Base-by-base conservation (phyloP, 2,329 filamentous ascomycete species). In the Gnomoniopsis smithogilvyi region DNA sequence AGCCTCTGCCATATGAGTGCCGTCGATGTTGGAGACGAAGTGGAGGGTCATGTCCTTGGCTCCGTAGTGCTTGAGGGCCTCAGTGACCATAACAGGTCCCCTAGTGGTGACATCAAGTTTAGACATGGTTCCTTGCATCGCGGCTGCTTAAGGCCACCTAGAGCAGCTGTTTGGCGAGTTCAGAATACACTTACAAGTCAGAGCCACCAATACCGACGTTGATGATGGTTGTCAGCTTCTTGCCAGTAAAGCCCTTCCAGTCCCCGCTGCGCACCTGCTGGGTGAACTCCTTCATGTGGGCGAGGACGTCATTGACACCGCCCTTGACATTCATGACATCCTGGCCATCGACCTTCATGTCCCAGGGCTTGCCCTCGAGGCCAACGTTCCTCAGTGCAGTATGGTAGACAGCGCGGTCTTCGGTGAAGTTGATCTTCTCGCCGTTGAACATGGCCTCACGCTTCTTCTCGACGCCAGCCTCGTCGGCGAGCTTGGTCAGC, bases 1-100 rank as follows among this genome's bases (percentile, higher is more conserved):
- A 53, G 95, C 93, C 80, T 99, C 95, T 51, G 92, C 91, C 74
- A 98, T 92, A 80, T 99, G 95, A 57, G 95, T 99, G 67, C 95
- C 95, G 73, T 99, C 95, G 72, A 99, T 98, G 84, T 99, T 99
- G 80, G 94, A 98, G 67, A 99, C 95, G 70, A 99, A 99, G 84
- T 98, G 94, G 49, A 98, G 85, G 64, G 88, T 97, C 80, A 92
- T 85, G 76, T 89, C 88, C 62, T 87, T 85, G 73, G 92, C 88
- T 51, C 91, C 91, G 75, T 99, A 99, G 72, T 92, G 84, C 84
- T 97, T 98, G 69, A 99, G 86, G 49, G 95, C 93, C 79, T 99
- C 95, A 45, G 93, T 95, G 68, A 99, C 95, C 95, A 99, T 99
- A 74, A 99, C 95, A 36, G 95, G 95, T 61, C 95, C 95, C 66